Evolutionary conservation across 2,329 filamentous ascomycete species (phyloP), one percentile per base, ranked within the genome.

Genomic region (Aspergillus sergii): DNA sequence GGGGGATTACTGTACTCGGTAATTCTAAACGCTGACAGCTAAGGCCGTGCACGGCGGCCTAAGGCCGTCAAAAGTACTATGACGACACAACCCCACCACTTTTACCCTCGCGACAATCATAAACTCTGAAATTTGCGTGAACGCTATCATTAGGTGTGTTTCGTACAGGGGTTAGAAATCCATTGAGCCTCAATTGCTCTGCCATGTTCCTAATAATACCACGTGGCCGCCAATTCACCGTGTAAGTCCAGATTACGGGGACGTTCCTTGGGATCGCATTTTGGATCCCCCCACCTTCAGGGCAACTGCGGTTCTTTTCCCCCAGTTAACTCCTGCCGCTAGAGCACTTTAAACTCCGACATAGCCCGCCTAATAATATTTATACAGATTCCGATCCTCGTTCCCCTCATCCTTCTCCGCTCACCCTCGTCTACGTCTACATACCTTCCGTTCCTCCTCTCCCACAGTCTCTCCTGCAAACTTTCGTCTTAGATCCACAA

Each of bases 401-500:
- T 58, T 59, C 41, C 55, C 19, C 28, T 61, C 56, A 21, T 57
- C 34, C 45, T 39, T 58, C 45, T 45, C 51, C 39, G 10, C 46
- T 12, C 57, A 53, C 53, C 62, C 55, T 53, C 55, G 36, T 57
- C 58, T 58, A 54, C 61, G 56, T 63, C 30, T 36, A 14, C 41
- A 14, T 41, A 28, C 16, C n/a, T 34, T 53, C 36, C 34, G 7
- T 39, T 23, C 26, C 53, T 59, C 41, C 55, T 64, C 57, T 32
- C 62, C 58, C 30, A 21, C 51, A 32, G 14, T 58, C 32, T 48
- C 28, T 56, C 58, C 55, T 54, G 32, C 12, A 26, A 21, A 58
- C 45, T 26, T 60, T 51, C 68, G 69, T 64, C 57, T 64, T 46
- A 69, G 71, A 32, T 68, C 71, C 68, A 75, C 68, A 62, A 79